Percentiles rank a stretch among this genome's conserved stretches.
phyloP scores from a whole-genome alignment of 805 yeast species.

The Candida hispaniensis region DNA sequence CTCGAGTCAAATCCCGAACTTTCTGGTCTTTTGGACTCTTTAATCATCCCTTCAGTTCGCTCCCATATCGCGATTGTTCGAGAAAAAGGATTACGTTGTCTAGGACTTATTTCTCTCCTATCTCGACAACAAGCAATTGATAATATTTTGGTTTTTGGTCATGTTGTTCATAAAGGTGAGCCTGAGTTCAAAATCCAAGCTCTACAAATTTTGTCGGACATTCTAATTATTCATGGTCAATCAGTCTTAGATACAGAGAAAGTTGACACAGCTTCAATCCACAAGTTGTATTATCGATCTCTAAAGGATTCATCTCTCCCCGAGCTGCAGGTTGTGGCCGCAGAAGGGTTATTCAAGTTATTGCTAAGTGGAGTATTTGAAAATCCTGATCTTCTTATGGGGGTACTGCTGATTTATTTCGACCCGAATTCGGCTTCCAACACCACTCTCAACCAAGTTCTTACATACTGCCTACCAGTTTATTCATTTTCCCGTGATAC shows the following conservation, averaged over 20 bases:
- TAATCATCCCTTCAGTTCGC: conserved; percentile 69
- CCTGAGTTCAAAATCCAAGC: conserved; percentile 52
- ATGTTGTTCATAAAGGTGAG: conserved; percentile 57
- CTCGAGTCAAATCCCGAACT: conserved; percentile 54
- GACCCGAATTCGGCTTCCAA: conserved; percentile 54
- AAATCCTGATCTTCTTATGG: conserved; percentile 51
- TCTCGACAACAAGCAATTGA: conserved; percentile 54
- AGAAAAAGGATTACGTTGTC: conserved; percentile 57
- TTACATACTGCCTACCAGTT: conserved; percentile 81
- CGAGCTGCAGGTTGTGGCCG: conserved; percentile 65
- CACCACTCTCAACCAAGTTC: conserved; percentile 60
- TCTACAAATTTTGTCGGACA: conserved; percentile 63
- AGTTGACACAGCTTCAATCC: conserved; percentile 49
- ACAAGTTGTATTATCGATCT: conserved; percentile 58
- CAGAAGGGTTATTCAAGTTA: conserved; percentile 77
- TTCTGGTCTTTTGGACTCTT: conserved; percentile 58
- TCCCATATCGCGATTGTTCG: conserved; percentile 44
- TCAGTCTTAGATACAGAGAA: conserved; percentile 53
- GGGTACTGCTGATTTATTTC: conserved; percentile 63
- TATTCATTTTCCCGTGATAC: conserved; percentile 63
- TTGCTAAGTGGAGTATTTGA: conserved; percentile 64
- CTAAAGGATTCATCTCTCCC: conserved; percentile 43
- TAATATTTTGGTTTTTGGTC: conserved; percentile 54
- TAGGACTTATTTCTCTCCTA: conserved; percentile 69
- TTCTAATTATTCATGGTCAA: conserved; percentile 66